Evolutionary conservation across 331 rosid species (phyloP).

Genomic region (Rhamnella rubrinervis): DNA sequence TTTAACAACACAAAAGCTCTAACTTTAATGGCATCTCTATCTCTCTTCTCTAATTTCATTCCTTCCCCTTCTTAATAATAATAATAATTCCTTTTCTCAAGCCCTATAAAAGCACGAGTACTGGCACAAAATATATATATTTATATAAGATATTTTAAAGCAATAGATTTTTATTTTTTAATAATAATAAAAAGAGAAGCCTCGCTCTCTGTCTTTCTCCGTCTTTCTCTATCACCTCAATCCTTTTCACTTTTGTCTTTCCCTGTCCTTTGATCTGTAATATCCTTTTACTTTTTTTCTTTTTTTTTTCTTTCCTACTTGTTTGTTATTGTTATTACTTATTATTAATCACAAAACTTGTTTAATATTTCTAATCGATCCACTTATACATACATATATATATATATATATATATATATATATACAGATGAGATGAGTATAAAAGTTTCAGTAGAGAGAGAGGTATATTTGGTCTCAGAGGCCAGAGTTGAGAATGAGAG

Average conservation of each 20-base stretch:
- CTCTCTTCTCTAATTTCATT: background rate
- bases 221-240: constrained; percentile 26
- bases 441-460: too few species aligned
- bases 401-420: background rate
- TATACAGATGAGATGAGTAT: background rate
- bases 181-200: background rate
- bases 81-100: background rate
- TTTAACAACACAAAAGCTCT: constrained; percentile 14
- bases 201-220: constrained; percentile 30
- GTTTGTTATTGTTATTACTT: too few species aligned
- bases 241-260: constrained; percentile 78
- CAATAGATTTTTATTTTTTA: background rate
- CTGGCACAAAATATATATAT: background rate
- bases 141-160: background rate
- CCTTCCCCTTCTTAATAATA: background rate
- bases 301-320: background rate
- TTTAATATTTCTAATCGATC: too few species aligned
- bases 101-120: background rate
- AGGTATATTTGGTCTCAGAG: too few species aligned
- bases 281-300: constrained; percentile 12
- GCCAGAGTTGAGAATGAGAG: constrained; percentile 11
- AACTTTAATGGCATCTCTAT: constrained; percentile 14
- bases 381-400: too few species aligned
- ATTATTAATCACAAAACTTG: too few species aligned
- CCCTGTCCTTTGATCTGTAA: constrained; percentile 62